Evolutionary conservation across 1,284 basidiomycete species (phyloP), one percentile per base, ranked within the genome.

Genomic region (Calocybe gambosa): DNA sequence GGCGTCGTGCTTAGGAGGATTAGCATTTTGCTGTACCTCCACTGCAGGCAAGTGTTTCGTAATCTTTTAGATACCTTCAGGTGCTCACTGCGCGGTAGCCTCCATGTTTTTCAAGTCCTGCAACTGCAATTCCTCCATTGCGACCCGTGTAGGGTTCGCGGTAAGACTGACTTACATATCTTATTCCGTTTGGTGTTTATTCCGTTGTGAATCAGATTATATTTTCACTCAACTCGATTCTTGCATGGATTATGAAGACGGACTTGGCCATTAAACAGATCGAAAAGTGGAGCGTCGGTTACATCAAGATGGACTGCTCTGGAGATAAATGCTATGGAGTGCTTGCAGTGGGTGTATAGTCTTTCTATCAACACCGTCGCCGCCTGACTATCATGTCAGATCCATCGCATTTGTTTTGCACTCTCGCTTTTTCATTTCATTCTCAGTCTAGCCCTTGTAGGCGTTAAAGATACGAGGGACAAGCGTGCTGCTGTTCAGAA

Each of bases 101-200:
- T 93, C 92, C 29, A 95, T 97, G 73, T 91, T 99, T 70, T 96
- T 86, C 80, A 96, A 96, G 74, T 94, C 92, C 47, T 99, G 95
- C 69, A 98, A 98, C 66, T 99, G 95, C 71, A 97, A 98, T 63
- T 96, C 93, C 8, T 96, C 93, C 0, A 98, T 99, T 56, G 95
- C 95, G 0, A 99, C 95, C 29, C 86, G 95, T 60, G 87, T 99
- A 49, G 95, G 95, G 33, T 99, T 94, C 69, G 93, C 93, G 16
- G 91, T 91, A 62, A 47, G 82, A 66, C 28, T n/a, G 7, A 37
- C 4, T 23, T 34, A 3, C 10, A 3, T 9, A 8, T 21, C 12
- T 12, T 20, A 7, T 18, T n/a, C n/a, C 13, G 5, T 10, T 21
- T 23, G 18, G 16, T 36, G 25, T 43, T 46, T 39, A 34, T 45